A percentile compares a stretch with the other conserved stretches of the same genome.
Conservation (phyloP, 169 alveolate species). For the Miamiensis avidus region DNA sequence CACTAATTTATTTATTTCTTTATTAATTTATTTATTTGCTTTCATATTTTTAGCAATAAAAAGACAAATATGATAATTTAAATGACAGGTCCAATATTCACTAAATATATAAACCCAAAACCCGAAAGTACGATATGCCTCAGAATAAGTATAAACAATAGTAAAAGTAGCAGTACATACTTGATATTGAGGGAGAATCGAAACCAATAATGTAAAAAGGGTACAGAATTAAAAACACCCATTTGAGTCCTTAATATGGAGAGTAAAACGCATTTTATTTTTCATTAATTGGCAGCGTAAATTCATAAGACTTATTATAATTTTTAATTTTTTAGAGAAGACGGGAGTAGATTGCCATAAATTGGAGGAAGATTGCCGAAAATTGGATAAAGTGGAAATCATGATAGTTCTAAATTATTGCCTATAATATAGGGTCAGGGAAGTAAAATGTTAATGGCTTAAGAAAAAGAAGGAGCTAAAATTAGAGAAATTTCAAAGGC, state of each 20-base stretch:
- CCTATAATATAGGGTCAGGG: not conserved
- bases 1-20: too few species aligned
- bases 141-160: not conserved
- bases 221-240: constrained; percentile 24
- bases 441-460: not conserved
- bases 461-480: constrained; percentile 8
- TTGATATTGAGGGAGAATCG: constrained; percentile 47
- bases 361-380: constrained; percentile 16
- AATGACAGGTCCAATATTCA: not conserved
- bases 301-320: too few species aligned
- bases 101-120: not conserved
- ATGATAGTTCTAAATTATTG: not conserved
- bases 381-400: not conserved
- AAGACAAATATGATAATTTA: constrained; percentile 10
- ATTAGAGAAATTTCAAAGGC: constrained; percentile 23
- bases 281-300: too few species aligned
- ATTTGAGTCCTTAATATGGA: too few species aligned
- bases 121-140: constrained; percentile 7
- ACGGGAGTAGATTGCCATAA: constrained; percentile 13
- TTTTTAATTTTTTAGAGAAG: too few species aligned
- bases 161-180: constrained; percentile 9
- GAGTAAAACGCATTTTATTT: too few species aligned
- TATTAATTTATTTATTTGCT: not conserved
- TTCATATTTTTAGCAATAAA: constrained; percentile 5
- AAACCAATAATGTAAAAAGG: constrained; percentile 32